Percentiles rank a stretch among this genome's conserved stretches.
Conservation (phyloP, 805 yeast genomes). For the Alloascoidea hylecoeti region DNA sequence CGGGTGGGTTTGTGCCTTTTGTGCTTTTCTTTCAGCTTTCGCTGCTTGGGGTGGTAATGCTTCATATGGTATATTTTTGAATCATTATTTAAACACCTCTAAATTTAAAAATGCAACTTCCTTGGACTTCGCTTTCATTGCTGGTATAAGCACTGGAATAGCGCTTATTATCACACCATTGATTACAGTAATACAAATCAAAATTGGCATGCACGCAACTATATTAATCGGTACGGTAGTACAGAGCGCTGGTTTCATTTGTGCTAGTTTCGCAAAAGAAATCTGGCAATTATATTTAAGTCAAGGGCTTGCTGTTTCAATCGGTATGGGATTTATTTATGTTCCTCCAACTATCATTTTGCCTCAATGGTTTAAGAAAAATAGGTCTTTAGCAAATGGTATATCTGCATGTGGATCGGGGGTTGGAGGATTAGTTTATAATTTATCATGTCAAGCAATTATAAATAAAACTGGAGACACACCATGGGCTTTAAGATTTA, state of each 20-base stretch:
- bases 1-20: constrained; percentile 50
- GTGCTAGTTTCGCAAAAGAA: constrained; percentile 45
- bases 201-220: neutral
- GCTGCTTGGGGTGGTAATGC: constrained; percentile 58
- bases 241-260: constrained; percentile 29
- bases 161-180: constrained; percentile 1
- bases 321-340: constrained; percentile 29
- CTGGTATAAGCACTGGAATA: constrained; percentile 21
- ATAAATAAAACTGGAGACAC: constrained; percentile 26
- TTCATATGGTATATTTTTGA: constrained; percentile 38
- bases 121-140: constrained; percentile 39
- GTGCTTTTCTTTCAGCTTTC: constrained; percentile 35
- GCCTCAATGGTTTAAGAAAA: constrained; percentile 33
- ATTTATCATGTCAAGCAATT: constrained; percentile 26
- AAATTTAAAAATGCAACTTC: constrained; percentile 38
- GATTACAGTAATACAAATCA: neutral
- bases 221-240: neutral
- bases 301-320: constrained; percentile 36
- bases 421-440: constrained; percentile 35
- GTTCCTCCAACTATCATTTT: constrained; percentile 28
- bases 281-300: constrained; percentile 41
- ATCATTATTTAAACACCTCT: constrained; percentile 29
- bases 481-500: constrained; percentile 28
- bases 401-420: constrained; percentile 34
- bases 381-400: constrained; percentile 32